Evolutionary conservation across 2,329 filamentous ascomycete species (phyloP), one percentile per base, ranked within the genome.

Genomic region (Pyricularia grisea): DNA sequence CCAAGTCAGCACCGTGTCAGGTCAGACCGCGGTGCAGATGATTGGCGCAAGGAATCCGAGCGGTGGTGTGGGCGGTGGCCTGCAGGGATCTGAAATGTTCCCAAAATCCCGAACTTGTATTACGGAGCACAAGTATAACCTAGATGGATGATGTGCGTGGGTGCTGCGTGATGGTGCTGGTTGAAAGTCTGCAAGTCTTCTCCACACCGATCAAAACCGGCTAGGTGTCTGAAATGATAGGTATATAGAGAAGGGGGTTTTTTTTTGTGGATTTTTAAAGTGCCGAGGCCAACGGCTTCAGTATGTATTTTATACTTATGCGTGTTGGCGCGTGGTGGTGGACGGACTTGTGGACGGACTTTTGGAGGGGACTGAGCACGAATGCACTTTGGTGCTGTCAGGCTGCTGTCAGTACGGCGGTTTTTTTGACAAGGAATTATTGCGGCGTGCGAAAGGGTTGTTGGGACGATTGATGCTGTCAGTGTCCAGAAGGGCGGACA

Each of bases 41-140:
- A 67, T 67, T 33, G 50, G 50, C 66, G 50, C 66, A 67, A 55
- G 66, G 50, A 67, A 67, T 67, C 66, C 66, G 66, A 67, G 50
- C 50, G 66, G 33, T 66, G 65, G 65, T 30, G 33, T 50, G 33
- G 23, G 65, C 25, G 65, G 10, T 42, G 7, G 23, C 20, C n/a
- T 66, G 12, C 65, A 42, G 33, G 30, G 64, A 65, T 66, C 64
- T 28, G 23, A n/a, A 65, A n/a, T 20, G 28, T 5, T 64, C 25
- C 20, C 42, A 55, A 55, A 55, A 55, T n/a, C 42, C 42, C 42
- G 42, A 55, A 55, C 42, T 55, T 55, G 42, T 55, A 55, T n/a
- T 55, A 55, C 42, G 42, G 42, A 55, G 42, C 20, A 55, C 42
- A 55, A 55, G 42, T 55, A 55, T 55, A 55, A 55, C 42, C 20